Evolutionary conservation across 2,329 filamentous ascomycete species (phyloP), one percentile per base, ranked within the genome.

Genomic region (Aspergillus puulaauensis): DNA sequence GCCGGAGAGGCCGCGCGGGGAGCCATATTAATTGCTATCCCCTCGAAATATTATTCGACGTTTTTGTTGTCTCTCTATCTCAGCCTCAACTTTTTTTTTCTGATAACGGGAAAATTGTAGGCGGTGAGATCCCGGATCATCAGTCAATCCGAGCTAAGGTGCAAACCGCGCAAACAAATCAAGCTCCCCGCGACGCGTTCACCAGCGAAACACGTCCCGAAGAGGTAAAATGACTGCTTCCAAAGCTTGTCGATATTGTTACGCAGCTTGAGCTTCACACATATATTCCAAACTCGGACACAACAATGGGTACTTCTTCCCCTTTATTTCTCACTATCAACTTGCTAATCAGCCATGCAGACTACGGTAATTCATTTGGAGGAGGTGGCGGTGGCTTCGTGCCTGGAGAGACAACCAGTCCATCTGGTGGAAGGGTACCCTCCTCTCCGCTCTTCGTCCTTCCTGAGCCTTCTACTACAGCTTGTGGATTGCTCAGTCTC

Each of bases 1-100:
- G 91, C 86, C 59, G 93, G 95, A 44, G 95, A 98, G 57, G 83
- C 83, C 69, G 85, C 86, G 58, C 90, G 87, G 72, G 81, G 82
- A 77, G 83, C 82, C 91, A 96, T 96, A 37, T 49, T 75, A 59
- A 58, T 37, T 61, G 54, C 35, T 47, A 52, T 39, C 27, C 21
- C 14, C 31, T 27, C 43, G 37, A 45, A 50, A 27, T 40, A 31
- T 12, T 33, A 19, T 48, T 27, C 12, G 17, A 14, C 14, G n/a
- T 19, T 43, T 52, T 31, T 17, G 24, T 27, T 33, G 43, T 43
- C 39, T 41, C 6, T 57, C 51, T 60, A 55, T 61, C 35, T 37
- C 47, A 24, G 33, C 44, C 31, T 48, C 56, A 31, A 60, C 44
- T 60, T 62, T 64, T 64, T 59, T 64, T 62, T 58, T 57, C 40